Evolutionary conservation across 2,329 filamentous ascomycete species (phyloP), one percentile per base, ranked within the genome.

Genomic region (Aspergillus intermedius): DNA sequence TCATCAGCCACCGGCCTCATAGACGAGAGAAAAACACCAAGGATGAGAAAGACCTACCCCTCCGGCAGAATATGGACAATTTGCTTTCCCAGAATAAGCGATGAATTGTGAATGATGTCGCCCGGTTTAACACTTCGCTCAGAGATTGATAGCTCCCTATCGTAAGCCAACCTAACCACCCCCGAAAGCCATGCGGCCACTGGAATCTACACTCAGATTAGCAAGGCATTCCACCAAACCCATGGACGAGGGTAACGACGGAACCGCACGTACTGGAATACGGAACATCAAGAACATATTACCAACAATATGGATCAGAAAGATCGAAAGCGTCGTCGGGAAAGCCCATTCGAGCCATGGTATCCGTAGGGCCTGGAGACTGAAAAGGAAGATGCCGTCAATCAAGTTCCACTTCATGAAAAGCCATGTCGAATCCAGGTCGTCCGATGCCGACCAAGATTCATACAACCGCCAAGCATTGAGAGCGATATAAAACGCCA

Each of bases 21-120:
- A 12, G 25, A 30, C 4, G 25, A 9, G 10, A 30, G 47, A 23
- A 25, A 25, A 23, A 34, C 28, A 25, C 10, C 8, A 3, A n/a
- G 48, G 22, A 19, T 19, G 10, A 43, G 41, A 39, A 19, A 19
- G 28, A 64, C 77, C 57, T 68, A 86, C 75, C 94, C 94, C 75
- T 98, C 93, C 2, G 93, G 93, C 48, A 98, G 76, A 62, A 98
- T 95, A 65, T 98, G 93, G 69, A 98, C 91, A 59, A 96, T 95
- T 72, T 97, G 91, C 67, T 90, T 93, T 63, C 93, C 93, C 72
- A 95, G 80, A 55, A 98, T 97, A 62, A 97, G 79, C 19, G 91
- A 95, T 28, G 88, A 81, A 66, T 97, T 96, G 66, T 96, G 88
- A 52, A 95, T 76, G 54, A 98, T 91, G 53, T 81, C 84, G 23